Evolutionary conservation across 2,329 filamentous ascomycete species (phyloP), one percentile per base, ranked within the genome.

Genomic region (Fusarium keratoplasticum): DNA sequence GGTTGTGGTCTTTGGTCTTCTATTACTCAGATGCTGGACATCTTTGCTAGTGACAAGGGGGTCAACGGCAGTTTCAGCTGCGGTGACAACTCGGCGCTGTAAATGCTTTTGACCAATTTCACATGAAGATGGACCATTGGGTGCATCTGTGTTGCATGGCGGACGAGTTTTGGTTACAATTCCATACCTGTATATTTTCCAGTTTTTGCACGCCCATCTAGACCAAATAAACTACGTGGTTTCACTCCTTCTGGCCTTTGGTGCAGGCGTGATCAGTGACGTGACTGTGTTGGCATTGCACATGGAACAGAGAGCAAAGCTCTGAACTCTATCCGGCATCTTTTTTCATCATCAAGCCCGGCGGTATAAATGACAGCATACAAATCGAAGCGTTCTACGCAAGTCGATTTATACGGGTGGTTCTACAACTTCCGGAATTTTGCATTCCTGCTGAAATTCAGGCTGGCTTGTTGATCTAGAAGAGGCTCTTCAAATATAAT

Each of bases 1-100:
- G 64, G 65, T 1, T 66, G 55, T 3, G 74, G 74, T 29, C 63
- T 75, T 1, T 75, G 73, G 72, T 64, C 74, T 13, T 71, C 74
- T 4, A 62, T 76, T n/a, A 61, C 70, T 1, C 61, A 72, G 42
- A 64, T 73, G 64, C 38, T 73, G 14, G 70, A 73, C 10, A 54
- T 69, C 27, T 73, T 71, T n/a, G 55, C 64, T 5, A 55, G 58
- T 10, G 64, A 50, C 10, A 50, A 47, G 16, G 57, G 59, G 10
- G 66, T 69, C 6, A 57, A 47, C 3, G 68, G 68, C 6, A 61
- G 61, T 59, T 70, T 70, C 33, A 69, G 66, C 66, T 70, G 68
- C 10, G 68, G 68, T 22, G 68, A 70, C 20, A 70, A 70, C 27
- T 60, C 68, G 33, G 20, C 40, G 0, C 35, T 63, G 7, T 63